Percentiles rank a stretch among this genome's conserved stretches.
These are phyloP conservation scores for Jatropha multifida DNA, from an alignment of 441 rosid genomes.

Conservation along the genomic window DNA sequence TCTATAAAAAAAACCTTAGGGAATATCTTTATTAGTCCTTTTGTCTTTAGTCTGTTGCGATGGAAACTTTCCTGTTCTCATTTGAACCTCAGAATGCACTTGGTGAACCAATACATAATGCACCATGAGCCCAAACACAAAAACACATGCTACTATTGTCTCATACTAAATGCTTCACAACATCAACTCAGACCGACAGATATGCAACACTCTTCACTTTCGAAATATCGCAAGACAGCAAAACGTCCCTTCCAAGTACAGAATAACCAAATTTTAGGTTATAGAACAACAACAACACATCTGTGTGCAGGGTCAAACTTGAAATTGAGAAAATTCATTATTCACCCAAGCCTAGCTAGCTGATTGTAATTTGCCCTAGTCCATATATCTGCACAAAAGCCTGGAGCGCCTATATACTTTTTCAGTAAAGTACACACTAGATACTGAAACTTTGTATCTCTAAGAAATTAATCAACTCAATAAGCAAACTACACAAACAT, in stretches of 20 bases:
- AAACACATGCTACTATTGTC: not conserved
- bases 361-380: too few species aligned
- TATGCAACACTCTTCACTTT: not conserved
- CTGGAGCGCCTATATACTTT: too few species aligned
- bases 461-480: not conserved
- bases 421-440: too few species aligned
- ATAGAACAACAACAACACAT: not conserved
- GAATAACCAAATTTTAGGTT: not conserved
- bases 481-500: not conserved
- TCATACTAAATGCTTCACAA: not conserved
- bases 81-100: not conserved
- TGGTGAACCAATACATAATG: not conserved
- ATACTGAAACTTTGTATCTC: not conserved
- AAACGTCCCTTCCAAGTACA: not conserved
- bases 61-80: too few species aligned
- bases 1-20: too few species aligned
- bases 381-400: too few species aligned
- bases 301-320: too few species aligned
- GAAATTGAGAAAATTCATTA: too few species aligned
- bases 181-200: not conserved
- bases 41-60: too few species aligned
- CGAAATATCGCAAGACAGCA: not conserved
- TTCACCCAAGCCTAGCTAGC: too few species aligned
- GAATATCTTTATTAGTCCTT: too few species aligned
- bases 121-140: not conserved